These are phyloP conservation scores for Penicillium sp. DNA, from an alignment of 2,329 filamentous ascomycete genomes.

Conservation along the genomic window DNA sequence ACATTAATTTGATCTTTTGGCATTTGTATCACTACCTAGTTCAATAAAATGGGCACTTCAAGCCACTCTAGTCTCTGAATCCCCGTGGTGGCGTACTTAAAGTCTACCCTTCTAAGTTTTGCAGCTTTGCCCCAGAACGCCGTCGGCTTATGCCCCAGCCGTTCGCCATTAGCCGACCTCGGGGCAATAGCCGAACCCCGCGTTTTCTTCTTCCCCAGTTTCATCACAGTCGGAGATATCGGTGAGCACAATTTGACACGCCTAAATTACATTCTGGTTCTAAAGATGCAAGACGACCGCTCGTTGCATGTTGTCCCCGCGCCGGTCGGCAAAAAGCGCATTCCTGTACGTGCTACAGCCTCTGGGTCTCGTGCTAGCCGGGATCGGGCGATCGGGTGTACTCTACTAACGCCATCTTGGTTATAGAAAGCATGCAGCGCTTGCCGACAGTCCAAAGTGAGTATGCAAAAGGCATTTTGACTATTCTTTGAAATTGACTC, in stretches of 20 bases:
- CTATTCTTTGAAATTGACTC: background rate
- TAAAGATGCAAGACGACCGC: constrained; percentile 32
- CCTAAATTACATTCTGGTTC: background rate
- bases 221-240: background rate
- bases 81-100: background rate
- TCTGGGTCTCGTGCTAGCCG: background rate
- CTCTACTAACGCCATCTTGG: background rate
- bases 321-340: constrained; percentile 43
- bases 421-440: constrained; percentile 46
- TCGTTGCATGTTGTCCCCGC: constrained; percentile 30
- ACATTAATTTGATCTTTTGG: background rate
- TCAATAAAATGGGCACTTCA: background rate
- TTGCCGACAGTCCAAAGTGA: constrained; percentile 47
- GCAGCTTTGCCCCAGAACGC: background rate
- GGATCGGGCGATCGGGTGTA: background rate
- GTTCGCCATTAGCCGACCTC: constrained; percentile 17
- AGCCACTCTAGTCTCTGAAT: background rate
- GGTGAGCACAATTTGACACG: background rate
- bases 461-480: background rate
- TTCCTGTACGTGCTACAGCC: constrained; percentile 38
- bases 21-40: background rate
- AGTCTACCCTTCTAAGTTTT: background rate
- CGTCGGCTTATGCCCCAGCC: constrained; percentile 4
- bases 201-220: constrained; percentile 21
- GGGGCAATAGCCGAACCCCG: constrained; percentile 30